phyloP scores from a whole-genome alignment of 495 filamentous ascomycete genomes.

The Lentithecium fluviatile region DNA sequence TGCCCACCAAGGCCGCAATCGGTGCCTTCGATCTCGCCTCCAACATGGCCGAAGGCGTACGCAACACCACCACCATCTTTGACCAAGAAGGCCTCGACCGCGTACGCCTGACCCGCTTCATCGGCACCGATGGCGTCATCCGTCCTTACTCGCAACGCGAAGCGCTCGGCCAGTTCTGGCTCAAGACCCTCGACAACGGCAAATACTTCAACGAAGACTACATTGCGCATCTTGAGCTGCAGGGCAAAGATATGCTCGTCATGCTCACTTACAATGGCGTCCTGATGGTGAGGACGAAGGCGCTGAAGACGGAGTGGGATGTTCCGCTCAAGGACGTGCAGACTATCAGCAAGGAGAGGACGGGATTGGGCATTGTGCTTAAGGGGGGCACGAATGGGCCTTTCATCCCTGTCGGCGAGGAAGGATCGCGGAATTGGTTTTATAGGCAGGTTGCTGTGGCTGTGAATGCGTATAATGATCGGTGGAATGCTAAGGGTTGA shows the following conservation, averaged over 20 bases:
- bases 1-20: constrained; percentile 94
- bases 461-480: constrained; percentile 70
- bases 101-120: constrained; percentile 86
- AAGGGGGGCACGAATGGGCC: constrained; percentile 90
- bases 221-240: constrained; percentile 92
- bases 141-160: constrained; percentile 94
- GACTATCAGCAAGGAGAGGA: constrained; percentile 94
- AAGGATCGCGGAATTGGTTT: constrained; percentile 82
- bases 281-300: constrained; percentile 82
- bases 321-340: constrained; percentile 93
- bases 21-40: constrained; percentile 95
- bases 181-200: constrained; percentile 94
- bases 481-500: constrained; percentile 60
- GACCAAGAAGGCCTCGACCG: constrained; percentile 91
- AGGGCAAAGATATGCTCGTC: constrained; percentile 84
- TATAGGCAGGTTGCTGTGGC: constrained; percentile 70
- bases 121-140: constrained; percentile 88
- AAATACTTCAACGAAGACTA: constrained; percentile 98
- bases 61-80: constrained; percentile 98
- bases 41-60: constrained; percentile 93
- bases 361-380: constrained; percentile 82
- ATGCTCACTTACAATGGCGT: constrained; percentile 93
- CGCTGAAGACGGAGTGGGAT: constrained; percentile 88
- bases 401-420: constrained; percentile 89
- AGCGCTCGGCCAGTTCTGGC: constrained; percentile 95